phyloP scores from a whole-genome alignment of 164 flowering plant genomes.

The Kalanchoe fedtschenkoi region DNA sequence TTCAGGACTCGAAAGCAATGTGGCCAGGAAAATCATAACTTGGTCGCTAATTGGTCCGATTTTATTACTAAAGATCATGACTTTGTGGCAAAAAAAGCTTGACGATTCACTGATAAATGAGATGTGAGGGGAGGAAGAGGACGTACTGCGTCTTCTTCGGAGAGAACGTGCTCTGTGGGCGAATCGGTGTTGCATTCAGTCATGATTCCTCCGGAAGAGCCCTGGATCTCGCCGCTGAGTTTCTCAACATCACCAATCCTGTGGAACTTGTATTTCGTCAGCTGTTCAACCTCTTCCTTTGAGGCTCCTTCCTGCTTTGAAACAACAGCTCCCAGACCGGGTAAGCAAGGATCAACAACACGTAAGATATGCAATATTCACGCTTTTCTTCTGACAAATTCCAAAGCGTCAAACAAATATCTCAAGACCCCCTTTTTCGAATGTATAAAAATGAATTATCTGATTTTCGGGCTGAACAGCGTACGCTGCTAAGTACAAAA shows the following conservation, averaged over 20 bases:
- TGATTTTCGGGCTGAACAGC: too few relatives aligned
- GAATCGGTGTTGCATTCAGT: slow-evolving; percentile 33
- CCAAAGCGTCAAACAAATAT: too few relatives aligned
- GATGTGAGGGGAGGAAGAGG: neutral
- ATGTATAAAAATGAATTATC: too few relatives aligned
- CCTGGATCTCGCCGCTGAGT: slow-evolving; percentile 20
- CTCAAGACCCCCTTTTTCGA: too few relatives aligned
- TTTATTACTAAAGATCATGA: too few relatives aligned
- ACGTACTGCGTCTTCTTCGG: slow-evolving; percentile 36
- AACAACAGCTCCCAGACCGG: neutral
- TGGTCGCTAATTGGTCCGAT: too few relatives aligned
- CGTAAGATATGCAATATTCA: too few relatives aligned
- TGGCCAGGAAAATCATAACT: too few relatives aligned
- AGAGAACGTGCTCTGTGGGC: slow-evolving; percentile 29
- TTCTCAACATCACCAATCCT: slow-evolving; percentile 21
- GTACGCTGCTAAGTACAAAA: too few relatives aligned
- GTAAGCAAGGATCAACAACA: neutral
- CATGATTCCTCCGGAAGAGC: slow-evolving; percentile 33
- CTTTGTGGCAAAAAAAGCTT: too few relatives aligned
- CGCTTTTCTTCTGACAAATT: too few relatives aligned
- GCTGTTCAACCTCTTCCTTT: slow-evolving; percentile 41
- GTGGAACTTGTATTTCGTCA: slow-evolving; percentile 32
- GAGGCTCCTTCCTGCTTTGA: slow-evolving; percentile 41
- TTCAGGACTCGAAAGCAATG: too few relatives aligned
- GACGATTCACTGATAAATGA: neutral